Evolutionary conservation across 805 yeast species (phyloP).

Genomic region (Metschnikowia noctiluminum): DNA sequence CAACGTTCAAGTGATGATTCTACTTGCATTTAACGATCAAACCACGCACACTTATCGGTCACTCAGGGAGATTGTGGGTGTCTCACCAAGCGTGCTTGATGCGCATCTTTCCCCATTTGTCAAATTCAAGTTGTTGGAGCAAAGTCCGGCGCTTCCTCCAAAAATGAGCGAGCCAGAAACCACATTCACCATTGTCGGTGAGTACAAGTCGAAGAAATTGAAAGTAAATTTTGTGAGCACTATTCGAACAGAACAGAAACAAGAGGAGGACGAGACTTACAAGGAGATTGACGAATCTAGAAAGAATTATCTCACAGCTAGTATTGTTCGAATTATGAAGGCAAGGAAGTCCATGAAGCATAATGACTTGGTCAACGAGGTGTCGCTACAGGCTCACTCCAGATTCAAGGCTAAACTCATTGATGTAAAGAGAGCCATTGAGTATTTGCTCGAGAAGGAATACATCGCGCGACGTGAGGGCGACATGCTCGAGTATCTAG

Average conservation of each 20-base stretch:
- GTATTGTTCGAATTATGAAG: conserved; percentile 95
- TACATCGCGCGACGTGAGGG: conserved; percentile 76
- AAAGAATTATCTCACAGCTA: conserved; percentile 81
- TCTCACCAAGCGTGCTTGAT: conserved; percentile 61
- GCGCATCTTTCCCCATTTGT: conserved; percentile 78
- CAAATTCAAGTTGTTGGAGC: conserved; percentile 70
- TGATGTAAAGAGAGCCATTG: conserved; percentile 85
- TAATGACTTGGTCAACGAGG: conserved; percentile 79
- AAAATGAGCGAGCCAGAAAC: conserved; percentile 46
- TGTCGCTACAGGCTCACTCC: conserved; percentile 75
- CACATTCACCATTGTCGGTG: conserved; percentile 64
- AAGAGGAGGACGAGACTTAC: conserved; percentile 69
- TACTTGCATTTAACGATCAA: conserved; percentile 77
- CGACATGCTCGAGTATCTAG: conserved; percentile 75
- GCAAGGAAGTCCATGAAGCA: conserved; percentile 80
- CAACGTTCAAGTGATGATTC: conserved; percentile 80
- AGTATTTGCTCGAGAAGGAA: conserved; percentile 78
- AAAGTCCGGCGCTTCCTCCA: conserved; percentile 61
- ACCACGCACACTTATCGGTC: conserved; percentile 57
- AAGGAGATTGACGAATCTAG: conserved; percentile 85
- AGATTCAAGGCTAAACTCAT: conserved; percentile 83
- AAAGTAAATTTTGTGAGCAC: conserved; percentile 74
- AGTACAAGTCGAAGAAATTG: conserved; percentile 80
- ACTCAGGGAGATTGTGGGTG: conserved; percentile 63
- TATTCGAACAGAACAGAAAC: conserved; percentile 58